Evolutionary conservation across 1,284 basidiomycete species (phyloP), one percentile per base, ranked within the genome.

Genomic region (Marasmius oreades): DNA sequence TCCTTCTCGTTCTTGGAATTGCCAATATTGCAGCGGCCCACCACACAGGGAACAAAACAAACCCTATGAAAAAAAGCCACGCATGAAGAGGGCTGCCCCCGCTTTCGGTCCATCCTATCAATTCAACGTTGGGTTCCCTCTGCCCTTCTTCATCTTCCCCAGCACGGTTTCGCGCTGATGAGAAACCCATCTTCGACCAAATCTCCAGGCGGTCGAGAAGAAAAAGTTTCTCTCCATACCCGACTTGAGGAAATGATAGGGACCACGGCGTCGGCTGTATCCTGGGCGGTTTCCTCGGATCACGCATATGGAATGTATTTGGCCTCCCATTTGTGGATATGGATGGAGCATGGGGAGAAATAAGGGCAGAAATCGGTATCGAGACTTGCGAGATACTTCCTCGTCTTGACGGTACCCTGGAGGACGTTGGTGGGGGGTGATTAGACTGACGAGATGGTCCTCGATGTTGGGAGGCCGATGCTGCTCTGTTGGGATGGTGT

Each of bases 11-110:
- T 63, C 68, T 71, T 12, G 85, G 86, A 34, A 85, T 79, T 24
- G 73, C 73, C 62, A 82, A 74, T 60, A 88, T 73, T 11, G 79
- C 77, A n/a, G 83, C 86, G 57, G 82, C 63, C 86, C 88, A 91
- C 88, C 88, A 90, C 12, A 88, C 46, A n/a, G 87, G 86, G 61
- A 90, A 90, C 33, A 88, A 53, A 11, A 89, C 62, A 64, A 90
- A 90, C 8, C 87, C 88, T 53, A 86, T 58, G 66, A 89, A 90
- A 70, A 91, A 91, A 37, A 81, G 68, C 88, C 88, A 91, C 18
- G 86, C 85, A 59, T 88, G 86, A 23, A 83, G 60, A 1, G 88
- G 82, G 58, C 85, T 86, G 6, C 83, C 83, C 16, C 81, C 80
- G 58, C 85, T 77, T 55, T 85, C 84, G 7, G 70, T 68, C 76